Percentiles rank a stretch among this genome's conserved stretches.
Conservation (phyloP, 2,329 filamentous ascomycete species). For the Septoria linicola region DNA sequence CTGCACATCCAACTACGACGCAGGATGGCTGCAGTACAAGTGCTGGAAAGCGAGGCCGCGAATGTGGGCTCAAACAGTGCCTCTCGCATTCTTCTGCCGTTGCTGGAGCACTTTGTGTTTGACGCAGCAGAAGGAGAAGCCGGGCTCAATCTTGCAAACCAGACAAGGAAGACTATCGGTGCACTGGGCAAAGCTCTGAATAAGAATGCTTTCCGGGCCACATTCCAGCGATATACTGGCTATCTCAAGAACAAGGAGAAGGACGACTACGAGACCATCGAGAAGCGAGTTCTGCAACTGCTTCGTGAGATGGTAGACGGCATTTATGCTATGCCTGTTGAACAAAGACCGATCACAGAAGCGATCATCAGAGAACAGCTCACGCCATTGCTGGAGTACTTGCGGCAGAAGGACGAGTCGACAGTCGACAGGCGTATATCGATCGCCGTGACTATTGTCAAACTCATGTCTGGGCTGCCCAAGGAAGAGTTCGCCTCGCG, state of each 20-base stretch:
- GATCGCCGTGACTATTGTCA: constrained; percentile 83
- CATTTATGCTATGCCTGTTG: constrained; percentile 48
- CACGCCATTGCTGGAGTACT: constrained; percentile 75
- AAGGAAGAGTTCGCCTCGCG: constrained; percentile 68
- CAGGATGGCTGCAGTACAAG: constrained; percentile 77
- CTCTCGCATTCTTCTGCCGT: constrained; percentile 81
- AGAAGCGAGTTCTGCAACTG: constrained; percentile 82
- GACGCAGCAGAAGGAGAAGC: constrained; percentile 74
- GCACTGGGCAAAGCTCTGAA: constrained; percentile 72
- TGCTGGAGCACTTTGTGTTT: constrained; percentile 93
- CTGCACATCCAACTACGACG: constrained; percentile 85
- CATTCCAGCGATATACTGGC: constrained; percentile 78
- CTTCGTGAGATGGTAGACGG: constrained; percentile 79
- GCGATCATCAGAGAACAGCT: constrained; percentile 69
- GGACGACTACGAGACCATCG: constrained; percentile 45
- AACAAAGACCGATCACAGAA: constrained; percentile 23
- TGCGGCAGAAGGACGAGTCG: constrained; percentile 92
- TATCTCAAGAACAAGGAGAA: constrained; percentile 80
- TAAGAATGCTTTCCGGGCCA: constrained; percentile 85
- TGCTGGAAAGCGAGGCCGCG: constrained; percentile 68
- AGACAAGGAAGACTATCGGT: constrained; percentile 79
- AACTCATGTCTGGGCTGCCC: constrained; percentile 79
- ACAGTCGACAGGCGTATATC: constrained; percentile 91
- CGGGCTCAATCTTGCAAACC: constrained; percentile 78
- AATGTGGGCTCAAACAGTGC: constrained; percentile 74